Conservation (phyloP, 192 early-diverging fungal species). For the Powellomyces hirtus region DNA sequence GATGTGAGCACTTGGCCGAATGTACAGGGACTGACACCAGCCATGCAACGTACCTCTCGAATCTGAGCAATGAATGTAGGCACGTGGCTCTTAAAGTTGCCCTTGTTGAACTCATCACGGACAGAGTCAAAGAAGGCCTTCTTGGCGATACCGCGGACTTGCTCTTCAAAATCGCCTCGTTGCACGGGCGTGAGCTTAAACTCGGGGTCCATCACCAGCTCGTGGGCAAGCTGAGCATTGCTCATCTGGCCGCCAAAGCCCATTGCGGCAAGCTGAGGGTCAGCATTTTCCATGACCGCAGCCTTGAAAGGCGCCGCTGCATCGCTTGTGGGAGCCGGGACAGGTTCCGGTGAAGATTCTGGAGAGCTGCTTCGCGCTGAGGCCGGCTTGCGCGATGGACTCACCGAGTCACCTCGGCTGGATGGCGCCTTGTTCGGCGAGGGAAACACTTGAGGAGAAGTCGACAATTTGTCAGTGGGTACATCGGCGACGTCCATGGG, state of each 20-base stretch:
- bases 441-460: constrained; percentile 42
- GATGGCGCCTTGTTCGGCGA: constrained; percentile 9
- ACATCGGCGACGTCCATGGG: not conserved
- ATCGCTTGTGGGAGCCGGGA: not conserved
- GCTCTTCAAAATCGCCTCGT: constrained; percentile 46
- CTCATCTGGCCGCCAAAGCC: constrained; percentile 45
- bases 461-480: constrained; percentile 5
- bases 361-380: not conserved
- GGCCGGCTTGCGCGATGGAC: not conserved
- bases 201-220: constrained; percentile 71
- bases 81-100: constrained; percentile 46
- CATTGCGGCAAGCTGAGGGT: constrained; percentile 36
- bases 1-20: not conserved
- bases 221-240: constrained; percentile 74
- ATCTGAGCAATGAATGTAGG: constrained; percentile 56
- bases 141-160: constrained; percentile 58
- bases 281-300: constrained; percentile 16
- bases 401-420: constrained; percentile 31
- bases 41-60: constrained; percentile 48
- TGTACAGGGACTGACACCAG: not conserved
- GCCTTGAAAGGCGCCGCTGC: not conserved
- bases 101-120: constrained; percentile 54
- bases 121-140: constrained; percentile 74
- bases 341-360: not conserved
- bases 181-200: constrained; percentile 56